Base-by-base conservation (phyloP, 371 early-diverging fungal species). In the Syncephalastrum sp. region DNA sequence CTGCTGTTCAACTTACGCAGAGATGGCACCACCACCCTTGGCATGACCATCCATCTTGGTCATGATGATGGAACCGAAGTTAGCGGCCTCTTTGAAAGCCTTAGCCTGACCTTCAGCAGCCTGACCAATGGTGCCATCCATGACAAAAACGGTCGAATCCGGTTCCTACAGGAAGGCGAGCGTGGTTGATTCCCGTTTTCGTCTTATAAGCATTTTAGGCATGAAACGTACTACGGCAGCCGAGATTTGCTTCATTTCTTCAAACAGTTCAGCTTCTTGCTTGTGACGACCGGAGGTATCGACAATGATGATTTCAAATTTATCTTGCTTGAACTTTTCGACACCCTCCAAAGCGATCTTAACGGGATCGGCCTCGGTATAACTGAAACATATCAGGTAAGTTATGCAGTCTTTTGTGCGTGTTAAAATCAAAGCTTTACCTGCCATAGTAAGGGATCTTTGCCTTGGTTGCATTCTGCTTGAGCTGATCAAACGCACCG, bases 1-100 rank as follows among this genome's bases (percentile, higher is more conserved):
- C 14, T 3, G 12, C 4, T 13, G 17, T 6, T 14, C 10, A n/a
- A 65, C 74, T 72, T 85, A 87, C 74, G 99, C 99, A 54, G 96
- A 96, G 46, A 99, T 94, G 25, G 99, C 99, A 70, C 99, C 99
- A 72, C 99, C 99, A 72, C 99, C 99, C 72, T 98, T 99, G 29
- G 96, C 96, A 63, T 99, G 97, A 23, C 99, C 99, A 71, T 99
- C 99, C 92, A 99, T 93, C 82, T 99, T 99, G 55, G 99, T 99
- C 51, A 99, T 90, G 56, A 99, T 91, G 54, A 99, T 96, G 3
- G 98, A 95, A 53, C 99, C 99, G 51, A 99, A 90, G 61, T 93
- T 85, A n/a, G 98, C 96, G 6, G 95, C 91, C 64, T 95, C 91
- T 61, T 94, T 93, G 70, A 99, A 99, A 25, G 97, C 98, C 50